Evolutionary conservation across 2,329 filamentous ascomycete genomes (phyloP).

Genomic region (Periconia sp.): DNA sequence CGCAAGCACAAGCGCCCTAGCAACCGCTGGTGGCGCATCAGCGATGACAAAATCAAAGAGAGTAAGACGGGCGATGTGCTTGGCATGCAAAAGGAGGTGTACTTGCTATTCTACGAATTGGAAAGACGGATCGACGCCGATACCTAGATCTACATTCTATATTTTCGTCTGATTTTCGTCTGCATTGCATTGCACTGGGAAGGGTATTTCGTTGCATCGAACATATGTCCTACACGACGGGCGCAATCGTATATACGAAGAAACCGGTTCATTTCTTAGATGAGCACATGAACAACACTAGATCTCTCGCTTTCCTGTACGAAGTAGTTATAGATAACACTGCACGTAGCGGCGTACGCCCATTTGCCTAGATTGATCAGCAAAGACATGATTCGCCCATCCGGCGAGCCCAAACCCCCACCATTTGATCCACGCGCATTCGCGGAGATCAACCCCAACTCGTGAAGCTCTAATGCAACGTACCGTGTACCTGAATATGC

Average conservation of each 20-base stretch:
- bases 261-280: too few species aligned
- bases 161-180: too few species aligned
- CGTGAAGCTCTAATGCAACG: constrained; percentile 30
- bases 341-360: not conserved
- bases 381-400: constrained; percentile 25
- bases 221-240: too few species aligned
- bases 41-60: constrained; percentile 95
- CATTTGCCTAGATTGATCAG: constrained; percentile 14
- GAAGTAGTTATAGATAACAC: not conserved
- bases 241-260: too few species aligned
- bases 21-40: constrained; percentile 96
- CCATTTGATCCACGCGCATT: constrained; percentile 9
- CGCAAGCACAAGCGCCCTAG: constrained; percentile 64
- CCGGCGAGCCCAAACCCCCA: constrained; percentile 24
- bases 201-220: too few species aligned
- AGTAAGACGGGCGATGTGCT: constrained; percentile 90
- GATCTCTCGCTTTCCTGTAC: not conserved
- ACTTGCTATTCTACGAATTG: constrained; percentile 93
- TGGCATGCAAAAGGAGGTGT: constrained; percentile 94
- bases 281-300: not conserved
- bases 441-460: constrained; percentile 1
- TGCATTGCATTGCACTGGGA: too few species aligned
- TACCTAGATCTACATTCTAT: not conserved
- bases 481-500: constrained; percentile 5
- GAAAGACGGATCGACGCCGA: constrained; percentile 51